Base-by-base conservation (phyloP, 495 filamentous ascomycete genomes). In the Aspergillus heteromorphus region DNA sequence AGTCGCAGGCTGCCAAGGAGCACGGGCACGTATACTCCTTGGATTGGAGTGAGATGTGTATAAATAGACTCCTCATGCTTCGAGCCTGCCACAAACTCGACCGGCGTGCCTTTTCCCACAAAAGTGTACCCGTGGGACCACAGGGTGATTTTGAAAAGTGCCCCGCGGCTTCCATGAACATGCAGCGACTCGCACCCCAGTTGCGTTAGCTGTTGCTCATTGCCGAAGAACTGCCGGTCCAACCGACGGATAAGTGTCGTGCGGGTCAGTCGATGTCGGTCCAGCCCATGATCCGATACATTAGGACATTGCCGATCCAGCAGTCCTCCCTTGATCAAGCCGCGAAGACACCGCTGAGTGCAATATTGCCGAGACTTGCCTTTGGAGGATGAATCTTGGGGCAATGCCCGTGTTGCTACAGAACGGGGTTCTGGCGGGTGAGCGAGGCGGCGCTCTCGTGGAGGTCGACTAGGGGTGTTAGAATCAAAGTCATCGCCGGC, bases 101-200 rank as follows among this genome's bases (percentile, higher is more conserved):
- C 36, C 11, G 54, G 55, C 21, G 59, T 62, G 50, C 69, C 71
- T 60, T 81, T 81, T 14, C 72, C 75, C 13, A 74, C 71, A 50
- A 79, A 60, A 27, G 72, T 78, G 50, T 81, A 79, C 45, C 77
- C 73, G 51, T 79, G 60, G 10, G 74, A 70, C 50, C 65, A 67
- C 25, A 78, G 59, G 21, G 70, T 69, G 47, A 77, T 59, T 51
- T 73, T 74, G 45, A 76, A 74, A 43, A 76, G 68, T 17, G 68
- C 65, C 11, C 72, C 70, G 23, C 66, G 53, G 11, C 67, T 59
- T 13, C 77, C 71, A 30, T 67, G 62, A 13, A 66, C 16, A 49
- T 73, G 62, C 40, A 80, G 60, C 27, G 71, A 73, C 50, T 67
- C 57, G 50, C 54, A 75, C 29, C 76, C 67, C 10, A 67, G 65